Evolutionary conservation across 148 eudicot genomes (phyloP).

Genomic region (Cornus kousa): DNA sequence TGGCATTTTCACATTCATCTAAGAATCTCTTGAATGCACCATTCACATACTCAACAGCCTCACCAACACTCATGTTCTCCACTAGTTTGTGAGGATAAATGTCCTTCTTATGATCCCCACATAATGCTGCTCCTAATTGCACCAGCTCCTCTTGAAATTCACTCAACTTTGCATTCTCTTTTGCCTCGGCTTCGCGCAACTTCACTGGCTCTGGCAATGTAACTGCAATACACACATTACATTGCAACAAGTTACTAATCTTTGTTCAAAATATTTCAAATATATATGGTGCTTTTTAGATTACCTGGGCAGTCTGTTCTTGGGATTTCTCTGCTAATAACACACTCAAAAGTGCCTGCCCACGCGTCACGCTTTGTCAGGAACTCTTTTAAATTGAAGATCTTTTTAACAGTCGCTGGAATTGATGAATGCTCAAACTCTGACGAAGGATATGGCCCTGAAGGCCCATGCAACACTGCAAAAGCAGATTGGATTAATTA

Average conservation of each 20-base stretch:
- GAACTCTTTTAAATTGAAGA: conserved; percentile 69
- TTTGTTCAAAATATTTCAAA: too few relatives aligned
- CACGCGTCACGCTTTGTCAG: conserved; percentile 71
- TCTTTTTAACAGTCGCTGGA: conserved; percentile 79
- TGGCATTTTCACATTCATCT: conserved; percentile 50
- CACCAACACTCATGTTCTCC: conserved; percentile 56
- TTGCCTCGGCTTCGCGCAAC: conserved; percentile 39
- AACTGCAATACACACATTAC: conserved; percentile 29
- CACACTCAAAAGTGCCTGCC: conserved; percentile 77
- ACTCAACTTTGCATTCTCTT: conserved; percentile 47
- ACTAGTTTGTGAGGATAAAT: conserved; percentile 56
- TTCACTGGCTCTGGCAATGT: conserved; percentile 61
- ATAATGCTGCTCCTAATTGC: conserved; percentile 72
- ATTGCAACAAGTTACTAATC: neutral
- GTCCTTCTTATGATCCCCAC: conserved; percentile 62
- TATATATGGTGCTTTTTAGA: neutral
- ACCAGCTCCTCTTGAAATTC: conserved; percentile 72
- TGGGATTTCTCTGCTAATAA: conserved; percentile 47
- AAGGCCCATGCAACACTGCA: conserved; percentile 76
- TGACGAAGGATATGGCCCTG: conserved; percentile 65
- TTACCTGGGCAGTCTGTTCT: conserved; percentile 85
- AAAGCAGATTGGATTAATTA: neutral
- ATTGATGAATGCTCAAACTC: conserved; percentile 77
- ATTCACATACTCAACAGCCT: conserved; percentile 51
- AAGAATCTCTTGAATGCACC: conserved; percentile 55